phyloP scores from a whole-genome alignment of 129 eudicot species.

The Tagetes patula region DNA sequence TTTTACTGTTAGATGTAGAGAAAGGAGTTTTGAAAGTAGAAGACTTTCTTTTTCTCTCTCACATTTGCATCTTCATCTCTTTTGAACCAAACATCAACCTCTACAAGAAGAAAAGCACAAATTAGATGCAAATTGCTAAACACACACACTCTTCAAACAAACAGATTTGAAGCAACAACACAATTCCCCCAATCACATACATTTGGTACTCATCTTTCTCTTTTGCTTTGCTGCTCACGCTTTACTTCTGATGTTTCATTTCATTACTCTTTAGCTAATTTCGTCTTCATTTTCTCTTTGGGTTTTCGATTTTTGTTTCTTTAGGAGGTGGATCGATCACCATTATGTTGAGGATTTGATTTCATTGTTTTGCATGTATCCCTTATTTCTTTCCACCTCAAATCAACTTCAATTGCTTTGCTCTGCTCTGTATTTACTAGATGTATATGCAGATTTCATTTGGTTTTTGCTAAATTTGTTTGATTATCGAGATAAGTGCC shows the following conservation, averaged over 20 bases:
- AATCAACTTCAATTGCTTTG: constrained; percentile 18
- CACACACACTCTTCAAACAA: background rate
- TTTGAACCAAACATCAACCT: constrained; percentile 32
- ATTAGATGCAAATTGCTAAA: background rate
- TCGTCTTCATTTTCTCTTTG: background rate
- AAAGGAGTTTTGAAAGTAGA: constrained; percentile 34
- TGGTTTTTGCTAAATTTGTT: constrained; percentile 11
- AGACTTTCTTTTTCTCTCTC: constrained; percentile 26
- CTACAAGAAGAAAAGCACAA: constrained; percentile 28
- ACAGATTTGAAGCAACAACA: constrained; percentile 16
- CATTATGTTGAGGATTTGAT: constrained; percentile 13
- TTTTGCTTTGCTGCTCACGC: constrained; percentile 6
- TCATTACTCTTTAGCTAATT: constrained; percentile 6
- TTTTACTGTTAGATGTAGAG: constrained; percentile 21
- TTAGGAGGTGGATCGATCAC: constrained; percentile 28
- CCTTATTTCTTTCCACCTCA: background rate
- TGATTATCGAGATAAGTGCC: constrained; percentile 8
- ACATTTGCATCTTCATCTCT: constrained; percentile 29
- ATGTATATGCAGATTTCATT: constrained; percentile 26
- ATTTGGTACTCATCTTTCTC: constrained; percentile 34
- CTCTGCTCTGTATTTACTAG: background rate
- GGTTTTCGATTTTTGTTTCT: background rate
- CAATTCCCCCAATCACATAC: constrained; percentile 28
- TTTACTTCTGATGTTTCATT: constrained; percentile 22
- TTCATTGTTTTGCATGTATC: constrained; percentile 25